Conservation (phyloP, 768 basidiomycete species). For the Kwoniella europaea region DNA sequence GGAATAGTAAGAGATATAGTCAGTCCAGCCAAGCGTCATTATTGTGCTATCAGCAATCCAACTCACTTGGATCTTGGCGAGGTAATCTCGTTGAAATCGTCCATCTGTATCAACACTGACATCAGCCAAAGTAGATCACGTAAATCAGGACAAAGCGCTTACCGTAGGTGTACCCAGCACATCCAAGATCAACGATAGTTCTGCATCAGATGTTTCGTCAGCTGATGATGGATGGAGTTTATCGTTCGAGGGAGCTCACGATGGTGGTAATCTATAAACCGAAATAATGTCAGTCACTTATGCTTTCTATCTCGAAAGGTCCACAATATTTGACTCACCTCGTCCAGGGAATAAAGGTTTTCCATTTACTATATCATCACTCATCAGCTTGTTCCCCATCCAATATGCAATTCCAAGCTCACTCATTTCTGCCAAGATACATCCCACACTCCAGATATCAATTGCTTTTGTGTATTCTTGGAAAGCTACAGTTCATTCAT, state of each 20-base stretch:
- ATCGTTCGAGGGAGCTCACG: slow-evolving; percentile 69
- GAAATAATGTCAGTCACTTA: background rate
- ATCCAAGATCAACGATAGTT: slow-evolving; percentile 88
- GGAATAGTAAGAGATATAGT: slow-evolving; percentile 3
- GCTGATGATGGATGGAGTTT: slow-evolving; percentile 76
- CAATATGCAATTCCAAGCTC: slow-evolving; percentile 50
- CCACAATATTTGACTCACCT: slow-evolving; percentile 62
- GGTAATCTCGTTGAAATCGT: slow-evolving; percentile 93
- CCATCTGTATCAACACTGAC: slow-evolving; percentile 64
- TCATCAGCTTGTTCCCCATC: slow-evolving; percentile 62
- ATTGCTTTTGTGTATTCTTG: slow-evolving; percentile 63
- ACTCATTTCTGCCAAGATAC: slow-evolving; percentile 55
- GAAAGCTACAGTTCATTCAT: slow-evolving; percentile 43
- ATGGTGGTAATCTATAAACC: slow-evolving; percentile 68
- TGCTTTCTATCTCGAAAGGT: background rate
- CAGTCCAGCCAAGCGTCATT: background rate
- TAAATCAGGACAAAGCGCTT: background rate
- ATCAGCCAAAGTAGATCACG: background rate
- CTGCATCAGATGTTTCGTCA: slow-evolving; percentile 30
- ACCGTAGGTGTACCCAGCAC: slow-evolving; percentile 71
- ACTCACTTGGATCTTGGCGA: slow-evolving; percentile 66
- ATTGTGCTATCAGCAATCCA: background rate
- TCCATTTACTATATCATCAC: slow-evolving; percentile 74
- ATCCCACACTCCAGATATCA: slow-evolving; percentile 60
- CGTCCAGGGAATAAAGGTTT: slow-evolving; percentile 93